Percentiles rank a stretch among this genome's conserved stretches.
phyloP scores from a whole-genome alignment of 2,329 filamentous ascomycete genomes.

The Graphium sp. region DNA sequence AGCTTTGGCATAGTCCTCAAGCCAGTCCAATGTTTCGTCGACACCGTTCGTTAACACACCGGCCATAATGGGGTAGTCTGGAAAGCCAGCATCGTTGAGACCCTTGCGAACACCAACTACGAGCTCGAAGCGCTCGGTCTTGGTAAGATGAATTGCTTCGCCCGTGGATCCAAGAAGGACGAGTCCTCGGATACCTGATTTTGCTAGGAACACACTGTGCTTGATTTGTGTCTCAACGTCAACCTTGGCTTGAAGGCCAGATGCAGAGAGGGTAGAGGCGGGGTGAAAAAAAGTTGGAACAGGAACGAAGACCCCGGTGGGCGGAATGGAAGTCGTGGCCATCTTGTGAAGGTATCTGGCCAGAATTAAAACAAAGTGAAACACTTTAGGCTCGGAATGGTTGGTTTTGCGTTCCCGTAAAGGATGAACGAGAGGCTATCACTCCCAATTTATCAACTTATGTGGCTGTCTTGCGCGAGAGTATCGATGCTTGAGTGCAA shows the following conservation, averaged over 20 bases:
- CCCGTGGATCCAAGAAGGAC: slow-evolving; percentile 47
- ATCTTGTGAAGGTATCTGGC: neutral
- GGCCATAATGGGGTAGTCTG: slow-evolving; percentile 33
- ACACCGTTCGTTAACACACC: slow-evolving; percentile 40
- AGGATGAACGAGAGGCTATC: too few species aligned
- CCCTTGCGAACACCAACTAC: slow-evolving; percentile 34
- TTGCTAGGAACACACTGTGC: slow-evolving; percentile 42
- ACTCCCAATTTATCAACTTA: too few species aligned
- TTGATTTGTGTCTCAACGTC: slow-evolving; percentile 39
- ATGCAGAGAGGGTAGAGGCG: slow-evolving; percentile 17
- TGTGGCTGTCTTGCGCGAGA: neutral
- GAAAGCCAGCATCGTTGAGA: slow-evolving; percentile 35
- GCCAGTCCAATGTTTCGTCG: slow-evolving; percentile 36
- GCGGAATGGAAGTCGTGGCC: slow-evolving; percentile 12
- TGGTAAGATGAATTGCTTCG: slow-evolving; percentile 44
- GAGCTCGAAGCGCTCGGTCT: slow-evolving; percentile 34
- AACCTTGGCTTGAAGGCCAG: slow-evolving; percentile 28
- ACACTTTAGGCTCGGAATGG: too few species aligned
- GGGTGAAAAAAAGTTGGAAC: slow-evolving; percentile 45
- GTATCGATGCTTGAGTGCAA: neutral
- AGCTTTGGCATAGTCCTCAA: slow-evolving; percentile 35
- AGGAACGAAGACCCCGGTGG: slow-evolving; percentile 34
- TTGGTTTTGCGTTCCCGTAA: too few species aligned
- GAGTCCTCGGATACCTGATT: slow-evolving; percentile 40
- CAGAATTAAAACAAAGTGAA: too few species aligned